phyloP scores from a whole-genome alignment of 345 rosid species.

The thale cress (Arabidopsis thaliana) region DNA sequence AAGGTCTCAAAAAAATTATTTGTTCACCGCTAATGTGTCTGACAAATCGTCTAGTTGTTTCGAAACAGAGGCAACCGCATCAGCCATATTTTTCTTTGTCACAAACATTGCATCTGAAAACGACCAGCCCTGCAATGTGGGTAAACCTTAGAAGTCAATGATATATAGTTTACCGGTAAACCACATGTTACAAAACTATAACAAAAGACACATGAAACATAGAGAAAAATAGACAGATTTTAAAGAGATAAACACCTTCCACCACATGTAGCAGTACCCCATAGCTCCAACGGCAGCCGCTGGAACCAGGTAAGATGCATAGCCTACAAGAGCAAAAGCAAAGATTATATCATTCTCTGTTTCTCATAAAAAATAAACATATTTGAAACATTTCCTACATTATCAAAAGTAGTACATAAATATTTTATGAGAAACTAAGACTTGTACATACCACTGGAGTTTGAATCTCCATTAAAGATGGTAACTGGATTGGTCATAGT shows the following conservation, averaged over 20 bases:
- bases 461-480: conserved; percentile 67
- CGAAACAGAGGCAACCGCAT: conserved; percentile 75
- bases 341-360: conserved; percentile 2
- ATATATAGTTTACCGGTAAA: neutral
- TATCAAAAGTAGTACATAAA: conserved; percentile 9
- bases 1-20: neutral
- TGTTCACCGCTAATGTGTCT: conserved; percentile 67
- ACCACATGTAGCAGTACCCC: conserved; percentile 97
- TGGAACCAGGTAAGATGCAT: conserved; percentile 80
- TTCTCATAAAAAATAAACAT: neutral
- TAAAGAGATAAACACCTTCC: conserved; percentile 62
- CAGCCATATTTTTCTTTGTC: conserved; percentile 86
- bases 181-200: conserved; percentile 8
- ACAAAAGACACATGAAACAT: conserved; percentile 12
- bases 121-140: conserved; percentile 74
- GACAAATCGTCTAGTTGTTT: conserved; percentile 85
- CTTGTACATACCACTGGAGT: conserved; percentile 53
- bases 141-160: conserved; percentile 15
- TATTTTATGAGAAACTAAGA: neutral
- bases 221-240: conserved; percentile 2
- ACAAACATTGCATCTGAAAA: conserved; percentile 90
- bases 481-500: conserved; percentile 69
- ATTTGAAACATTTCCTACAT: neutral
- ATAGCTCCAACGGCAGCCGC: conserved; percentile 95
- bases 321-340: conserved; percentile 53